phyloP scores from a whole-genome alignment of 2,329 filamentous ascomycete genomes.

The Pezicula radicicola region DNA sequence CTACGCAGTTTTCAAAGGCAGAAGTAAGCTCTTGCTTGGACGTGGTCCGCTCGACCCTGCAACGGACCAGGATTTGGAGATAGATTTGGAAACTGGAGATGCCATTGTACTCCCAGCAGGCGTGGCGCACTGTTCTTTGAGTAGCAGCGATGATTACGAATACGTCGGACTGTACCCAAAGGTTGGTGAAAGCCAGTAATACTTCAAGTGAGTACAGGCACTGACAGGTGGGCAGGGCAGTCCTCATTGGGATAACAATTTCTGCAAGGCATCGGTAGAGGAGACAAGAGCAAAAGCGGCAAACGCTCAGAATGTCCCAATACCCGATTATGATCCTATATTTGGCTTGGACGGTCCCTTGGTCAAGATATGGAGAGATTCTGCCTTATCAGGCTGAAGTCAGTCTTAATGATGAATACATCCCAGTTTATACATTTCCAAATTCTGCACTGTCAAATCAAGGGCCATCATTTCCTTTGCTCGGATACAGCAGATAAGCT shows the following conservation, averaged over 20 bases:
- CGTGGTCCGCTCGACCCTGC: constrained; percentile 22
- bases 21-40: constrained; percentile 27
- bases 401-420: too few species aligned
- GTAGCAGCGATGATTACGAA: constrained; percentile 28
- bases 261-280: constrained; percentile 16
- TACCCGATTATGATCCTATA: constrained; percentile 15
- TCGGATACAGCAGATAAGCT: too few species aligned
- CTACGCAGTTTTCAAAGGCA: constrained; percentile 30
- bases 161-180: constrained; percentile 34
- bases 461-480: too few species aligned
- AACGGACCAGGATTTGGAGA: constrained; percentile 7
- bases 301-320: constrained; percentile 15
- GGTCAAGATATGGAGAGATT: constrained; percentile 14
- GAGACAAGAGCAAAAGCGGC: constrained; percentile 13
- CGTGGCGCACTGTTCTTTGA: constrained; percentile 28
- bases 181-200: constrained; percentile 13
- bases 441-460: too few species aligned
- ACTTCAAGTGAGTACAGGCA: not conserved
- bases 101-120: constrained; percentile 33
- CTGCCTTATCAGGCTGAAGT: not conserved
- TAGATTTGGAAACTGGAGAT: constrained; percentile 25
- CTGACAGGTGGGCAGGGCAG: constrained; percentile 10
- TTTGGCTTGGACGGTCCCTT: constrained; percentile 15
- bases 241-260: constrained; percentile 21
- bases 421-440: too few species aligned